Evolutionary conservation across 305 asterid genomes (phyloP).

Genomic region (Ilex paraguariensis): DNA sequence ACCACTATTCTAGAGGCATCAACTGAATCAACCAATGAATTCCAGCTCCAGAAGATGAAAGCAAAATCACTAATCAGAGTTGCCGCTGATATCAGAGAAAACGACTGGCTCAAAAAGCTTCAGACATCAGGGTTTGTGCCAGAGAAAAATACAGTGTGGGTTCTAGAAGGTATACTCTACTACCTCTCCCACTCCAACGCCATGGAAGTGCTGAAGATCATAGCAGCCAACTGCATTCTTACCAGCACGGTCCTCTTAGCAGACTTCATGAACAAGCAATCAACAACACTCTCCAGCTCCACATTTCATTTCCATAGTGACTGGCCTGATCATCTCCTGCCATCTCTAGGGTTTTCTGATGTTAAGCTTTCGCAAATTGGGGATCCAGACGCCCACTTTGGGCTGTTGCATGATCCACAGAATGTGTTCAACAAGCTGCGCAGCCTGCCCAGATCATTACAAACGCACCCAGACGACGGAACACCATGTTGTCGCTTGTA

Average conservation of each 20-base stretch:
- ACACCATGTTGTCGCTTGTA: conserved; percentile 84
- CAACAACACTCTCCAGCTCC: conserved; percentile 67
- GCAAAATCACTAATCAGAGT: conserved; percentile 83
- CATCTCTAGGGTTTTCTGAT: conserved; percentile 74
- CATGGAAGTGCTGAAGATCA: conserved; percentile 61
- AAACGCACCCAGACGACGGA: conserved; percentile 85
- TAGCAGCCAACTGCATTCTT: conserved; percentile 60
- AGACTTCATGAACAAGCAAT: conserved; percentile 94
- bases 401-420: conserved; percentile 69
- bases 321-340: conserved; percentile 87
- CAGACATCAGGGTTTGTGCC: conserved; percentile 67
- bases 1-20: conserved; percentile 71
- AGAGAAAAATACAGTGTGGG: conserved; percentile 69
- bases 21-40: conserved; percentile 36
- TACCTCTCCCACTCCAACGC: conserved; percentile 71
- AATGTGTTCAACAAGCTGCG: conserved; percentile 78
- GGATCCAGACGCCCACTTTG: conserved; percentile 94
- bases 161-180: conserved; percentile 83
- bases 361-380: conserved; percentile 89
- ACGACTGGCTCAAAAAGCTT: conserved; percentile 84
- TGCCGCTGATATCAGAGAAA: conserved; percentile 77
- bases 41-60: conserved; percentile 49
- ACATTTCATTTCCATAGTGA: conserved; percentile 75
- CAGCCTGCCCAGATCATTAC: conserved; percentile 69
- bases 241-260: conserved; percentile 79